Percentiles rank a stretch among this genome's conserved stretches.
Conservation (phyloP, 1,284 basidiomycete species). For the Ustilago shanxiensis region DNA sequence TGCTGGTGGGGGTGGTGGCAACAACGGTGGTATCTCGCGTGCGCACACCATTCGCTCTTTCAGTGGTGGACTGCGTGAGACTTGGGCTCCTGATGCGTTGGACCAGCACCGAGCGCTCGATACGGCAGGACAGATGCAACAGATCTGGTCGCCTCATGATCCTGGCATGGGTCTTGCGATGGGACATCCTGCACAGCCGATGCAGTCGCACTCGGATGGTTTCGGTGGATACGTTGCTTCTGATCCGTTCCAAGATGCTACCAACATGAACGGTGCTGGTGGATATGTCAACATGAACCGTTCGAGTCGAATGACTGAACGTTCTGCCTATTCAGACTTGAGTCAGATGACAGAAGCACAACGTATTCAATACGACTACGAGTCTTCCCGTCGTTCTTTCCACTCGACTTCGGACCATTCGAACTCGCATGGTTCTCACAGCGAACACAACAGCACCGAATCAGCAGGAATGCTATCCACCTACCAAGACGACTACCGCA, state of each 20-base stretch:
- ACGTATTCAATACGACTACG: constrained; percentile 58
- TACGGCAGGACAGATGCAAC: constrained; percentile 31
- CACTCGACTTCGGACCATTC: constrained; percentile 33
- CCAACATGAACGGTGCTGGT: constrained; percentile 9
- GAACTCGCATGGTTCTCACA: constrained; percentile 28
- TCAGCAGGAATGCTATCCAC: constrained; percentile 30
- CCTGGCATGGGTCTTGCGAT: constrained; percentile 22
- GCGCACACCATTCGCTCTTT: constrained; percentile 53
- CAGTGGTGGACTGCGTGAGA: constrained; percentile 57
- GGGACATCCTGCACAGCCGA: constrained; percentile 4
- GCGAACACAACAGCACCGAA: constrained; percentile 29
- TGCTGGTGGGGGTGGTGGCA: constrained; percentile 18
- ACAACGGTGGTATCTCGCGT: constrained; percentile 30
- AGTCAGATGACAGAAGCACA: constrained; percentile 58
- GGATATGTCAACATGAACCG: constrained; percentile 52
- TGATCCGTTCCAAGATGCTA: constrained; percentile 41
- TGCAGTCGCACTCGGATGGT: constrained; percentile 18
- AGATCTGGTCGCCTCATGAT: constrained; percentile 31
- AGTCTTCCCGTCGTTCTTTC: constrained; percentile 45
- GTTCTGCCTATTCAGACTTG: constrained; percentile 42
- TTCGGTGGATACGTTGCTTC: constrained; percentile 36
- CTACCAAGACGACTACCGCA: constrained; percentile 44
- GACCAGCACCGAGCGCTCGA: constrained; percentile 42
- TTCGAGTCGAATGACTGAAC: constrained; percentile 54
- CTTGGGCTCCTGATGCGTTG: constrained; percentile 53